These are phyloP conservation scores for Rhododendron ovatum DNA, from an alignment of 148 eudicot genomes.

Conservation along the genomic window DNA sequence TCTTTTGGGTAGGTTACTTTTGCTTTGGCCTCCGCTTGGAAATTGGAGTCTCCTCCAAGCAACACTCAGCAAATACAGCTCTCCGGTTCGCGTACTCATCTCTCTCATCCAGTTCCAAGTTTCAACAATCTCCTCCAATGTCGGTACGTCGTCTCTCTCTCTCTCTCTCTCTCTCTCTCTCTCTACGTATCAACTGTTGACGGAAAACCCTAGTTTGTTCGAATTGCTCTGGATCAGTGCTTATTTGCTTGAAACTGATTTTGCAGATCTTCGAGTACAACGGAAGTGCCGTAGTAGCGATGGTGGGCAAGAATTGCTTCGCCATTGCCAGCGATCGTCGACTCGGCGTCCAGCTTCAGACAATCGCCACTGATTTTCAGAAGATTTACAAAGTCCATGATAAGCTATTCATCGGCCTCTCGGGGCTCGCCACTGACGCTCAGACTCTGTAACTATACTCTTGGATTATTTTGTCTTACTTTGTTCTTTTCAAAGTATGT, in stretches of 20 bases:
- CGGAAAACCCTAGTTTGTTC: slow-evolving; percentile 6
- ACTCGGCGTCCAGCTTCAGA: slow-evolving; percentile 91
- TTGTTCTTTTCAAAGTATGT: too few relatives aligned
- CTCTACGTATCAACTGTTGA: background rate
- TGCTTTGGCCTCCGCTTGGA: too few relatives aligned
- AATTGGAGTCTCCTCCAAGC: slow-evolving; percentile 6
- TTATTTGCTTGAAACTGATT: background rate
- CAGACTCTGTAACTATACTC: slow-evolving; percentile 64
- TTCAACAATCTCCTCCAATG: slow-evolving; percentile 2
- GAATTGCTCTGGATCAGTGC: background rate
- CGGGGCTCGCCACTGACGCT: slow-evolving; percentile 81
- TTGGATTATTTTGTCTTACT: background rate
- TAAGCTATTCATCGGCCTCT: slow-evolving; percentile 76
- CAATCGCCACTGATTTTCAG: slow-evolving; percentile 91
- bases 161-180: background rate
- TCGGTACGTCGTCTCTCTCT: slow-evolving; percentile 4
- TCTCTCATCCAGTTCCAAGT: background rate
- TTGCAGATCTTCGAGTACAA: slow-evolving; percentile 74
- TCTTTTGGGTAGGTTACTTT: too few relatives aligned
- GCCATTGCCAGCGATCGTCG: slow-evolving; percentile 94
- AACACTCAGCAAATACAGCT: background rate
- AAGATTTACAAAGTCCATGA: slow-evolving; percentile 64
- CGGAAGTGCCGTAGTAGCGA: slow-evolving; percentile 91
- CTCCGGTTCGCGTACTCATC: background rate
- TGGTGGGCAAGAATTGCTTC: slow-evolving; percentile 96